Conservation (phyloP, 164 flowering plant species). For the Umbellularia californica region DNA sequence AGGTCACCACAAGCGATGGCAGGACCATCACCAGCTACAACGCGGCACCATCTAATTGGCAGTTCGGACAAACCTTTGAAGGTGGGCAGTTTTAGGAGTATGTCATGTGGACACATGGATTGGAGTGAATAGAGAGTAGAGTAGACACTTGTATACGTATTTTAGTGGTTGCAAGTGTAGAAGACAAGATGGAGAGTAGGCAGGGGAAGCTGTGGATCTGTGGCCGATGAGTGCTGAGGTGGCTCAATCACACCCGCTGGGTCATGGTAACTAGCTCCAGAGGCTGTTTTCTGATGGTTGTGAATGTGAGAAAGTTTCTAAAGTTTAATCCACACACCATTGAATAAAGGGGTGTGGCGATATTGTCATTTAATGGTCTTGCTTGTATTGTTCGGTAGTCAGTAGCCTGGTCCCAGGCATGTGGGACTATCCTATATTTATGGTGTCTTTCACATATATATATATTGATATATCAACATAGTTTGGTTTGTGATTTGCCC, state of each 20-base stretch:
- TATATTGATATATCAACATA: too few species aligned
- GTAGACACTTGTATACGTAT: neutral
- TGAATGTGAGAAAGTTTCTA: too few species aligned
- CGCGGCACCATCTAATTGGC: slow-evolving; percentile 37
- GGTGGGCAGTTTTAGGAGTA: slow-evolving; percentile 33
- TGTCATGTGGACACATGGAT: neutral
- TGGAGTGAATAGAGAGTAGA: neutral
- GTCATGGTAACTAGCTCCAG: slow-evolving; percentile 7
- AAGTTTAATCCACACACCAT: too few species aligned
- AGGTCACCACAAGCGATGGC: slow-evolving; percentile 45
- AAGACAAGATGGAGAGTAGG: neutral
- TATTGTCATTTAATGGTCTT: too few species aligned
- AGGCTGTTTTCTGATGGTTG: neutral
- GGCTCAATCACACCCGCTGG: slow-evolving; percentile 42
- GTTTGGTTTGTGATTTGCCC: too few species aligned
- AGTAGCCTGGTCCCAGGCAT: too few species aligned
- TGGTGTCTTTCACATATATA: too few species aligned
- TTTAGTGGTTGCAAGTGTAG: neutral
- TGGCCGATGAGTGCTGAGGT: slow-evolving; percentile 41
- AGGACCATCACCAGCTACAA: slow-evolving; percentile 28
- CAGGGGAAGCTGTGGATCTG: neutral
- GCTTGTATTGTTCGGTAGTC: too few species aligned
- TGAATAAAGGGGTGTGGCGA: too few species aligned
- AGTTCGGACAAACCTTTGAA: slow-evolving; percentile 44
- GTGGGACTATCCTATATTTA: too few species aligned